Evolutionary conservation across 176 grass and related monocot species (phyloP), one percentile per base, ranked within the genome.

Genomic region (Puccinellia tenuiflora): DNA sequence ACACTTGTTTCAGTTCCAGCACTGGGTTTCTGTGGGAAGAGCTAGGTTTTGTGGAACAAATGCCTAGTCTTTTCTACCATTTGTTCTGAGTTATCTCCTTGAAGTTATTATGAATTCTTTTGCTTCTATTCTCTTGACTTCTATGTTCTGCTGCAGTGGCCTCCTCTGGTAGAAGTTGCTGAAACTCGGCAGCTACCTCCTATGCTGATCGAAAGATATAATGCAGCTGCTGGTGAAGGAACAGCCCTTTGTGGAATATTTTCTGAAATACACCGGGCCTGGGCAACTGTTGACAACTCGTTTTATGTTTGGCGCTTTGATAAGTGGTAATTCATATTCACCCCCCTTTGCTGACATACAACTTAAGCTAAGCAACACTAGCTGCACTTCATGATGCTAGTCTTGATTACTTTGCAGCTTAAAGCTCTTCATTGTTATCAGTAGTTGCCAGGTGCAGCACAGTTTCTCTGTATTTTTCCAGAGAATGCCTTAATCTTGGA

Each of bases 211-310:
- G 96, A 98, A 86, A 98, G 92, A 86, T 98, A 95, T 84, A 92
- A 93, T 33, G 86, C 90, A 48, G 89, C 88, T 69, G 90, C 89
- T 40, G 96, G 92, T 68, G 96, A 98, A 98, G 96, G 93, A 89
- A 98, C 96, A 72, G 90, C 96, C 8, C 85, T 95, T 51, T 98
- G 96, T 86, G 96, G 96, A 72, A 91, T 98, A 73, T 98, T 98
- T 82, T 65, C 91, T 59, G 96, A 93, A 78, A 90, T 98, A 69
- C 92, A 89, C 55, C 87, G 89, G 52, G 90, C 96, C 39, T 98
- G 96, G 96, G 96, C 96, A 83, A 95, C 96, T 11, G 96, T 98
- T 78, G 96, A 98, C 76, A 95, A 95, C 82, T 98, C 92, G 38
- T 83, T 95, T 88, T 98, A 95, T 65, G 43, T 88, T 78, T 98